A percentile compares a stretch with the other conserved stretches of the same genome.
These are phyloP conservation scores for Yarrowia keelungensis DNA, from an alignment of 805 yeast genomes.

Conservation along the genomic window DNA sequence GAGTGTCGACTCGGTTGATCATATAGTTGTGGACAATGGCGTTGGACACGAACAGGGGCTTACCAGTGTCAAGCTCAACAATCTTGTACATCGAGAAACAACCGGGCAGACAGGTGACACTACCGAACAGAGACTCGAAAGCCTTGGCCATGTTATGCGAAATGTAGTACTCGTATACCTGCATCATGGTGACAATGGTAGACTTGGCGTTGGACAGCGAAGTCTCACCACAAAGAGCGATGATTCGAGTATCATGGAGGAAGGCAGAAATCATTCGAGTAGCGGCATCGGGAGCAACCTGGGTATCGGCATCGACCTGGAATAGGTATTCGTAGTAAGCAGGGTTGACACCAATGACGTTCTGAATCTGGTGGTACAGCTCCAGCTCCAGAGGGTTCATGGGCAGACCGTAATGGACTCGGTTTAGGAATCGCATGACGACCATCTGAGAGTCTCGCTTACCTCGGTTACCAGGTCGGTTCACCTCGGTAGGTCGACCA, in stretches of 20 bases:
- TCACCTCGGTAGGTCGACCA: constrained; percentile 65
- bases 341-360: constrained; percentile 65
- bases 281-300: constrained; percentile 61
- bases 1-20: constrained; percentile 63
- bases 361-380: constrained; percentile 61
- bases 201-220: constrained; percentile 60
- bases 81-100: constrained; percentile 67
- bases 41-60: constrained; percentile 66
- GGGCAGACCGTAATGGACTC: constrained; percentile 65
- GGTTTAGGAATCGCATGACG: constrained; percentile 65
- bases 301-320: constrained; percentile 72
- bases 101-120: constrained; percentile 71
- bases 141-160: constrained; percentile 71
- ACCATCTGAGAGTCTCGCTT: constrained; percentile 69
- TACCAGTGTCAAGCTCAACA: constrained; percentile 62
- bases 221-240: constrained; percentile 70
- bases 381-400: constrained; percentile 66
- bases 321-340: constrained; percentile 61
- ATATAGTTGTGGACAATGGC: constrained; percentile 63
- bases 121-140: constrained; percentile 66
- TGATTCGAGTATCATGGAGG: constrained; percentile 61
- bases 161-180: constrained; percentile 68
- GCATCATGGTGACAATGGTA: constrained; percentile 65
- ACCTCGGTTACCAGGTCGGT: constrained; percentile 68
- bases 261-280: constrained; percentile 63